Percentiles rank a stretch among this genome's conserved stretches.
These are phyloP conservation scores for Pouteria campechiana DNA, from an alignment of 179 eudicot genomes.

Conservation along the genomic window DNA sequence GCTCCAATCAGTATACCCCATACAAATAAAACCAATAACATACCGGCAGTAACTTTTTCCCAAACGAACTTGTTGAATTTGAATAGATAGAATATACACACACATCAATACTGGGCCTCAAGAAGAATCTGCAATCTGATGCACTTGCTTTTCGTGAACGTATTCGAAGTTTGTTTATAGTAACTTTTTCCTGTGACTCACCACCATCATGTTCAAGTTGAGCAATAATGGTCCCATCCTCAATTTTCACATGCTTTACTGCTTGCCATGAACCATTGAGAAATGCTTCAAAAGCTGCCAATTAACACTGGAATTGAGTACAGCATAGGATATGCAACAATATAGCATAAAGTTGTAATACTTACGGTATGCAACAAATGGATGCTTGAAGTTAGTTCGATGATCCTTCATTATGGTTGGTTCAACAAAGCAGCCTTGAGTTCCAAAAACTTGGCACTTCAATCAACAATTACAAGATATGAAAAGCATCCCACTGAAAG, in stretches of 20 bases:
- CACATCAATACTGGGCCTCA: conserved; percentile 83
- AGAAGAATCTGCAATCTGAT: conserved; percentile 61
- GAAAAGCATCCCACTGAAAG: no score
- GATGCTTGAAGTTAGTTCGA: no score
- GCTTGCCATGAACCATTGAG: conserved; percentile 48
- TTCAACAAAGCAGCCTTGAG: no score
- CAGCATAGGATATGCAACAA: no score
- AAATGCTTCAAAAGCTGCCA: conserved; percentile 78
- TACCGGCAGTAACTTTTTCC: conserved; percentile 25
- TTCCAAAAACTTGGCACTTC: no score
- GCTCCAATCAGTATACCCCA: no score
- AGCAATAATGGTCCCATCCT: conserved; percentile 35
- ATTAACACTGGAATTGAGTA: conserved; percentile 1
- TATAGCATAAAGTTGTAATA: no score
- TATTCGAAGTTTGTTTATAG: conserved; percentile 55
- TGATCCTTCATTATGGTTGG: no score
- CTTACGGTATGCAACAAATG: no score
- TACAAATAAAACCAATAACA: conserved; percentile 9
- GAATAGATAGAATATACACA: conserved; percentile 37
- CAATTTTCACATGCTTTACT: conserved; percentile 55
- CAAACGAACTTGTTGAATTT: conserved; percentile 21
- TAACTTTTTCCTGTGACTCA: conserved; percentile 39
- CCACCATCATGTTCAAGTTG: conserved; percentile 38
- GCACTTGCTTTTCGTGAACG: conserved; percentile 62
- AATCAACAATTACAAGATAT: no score